Evolutionary conservation across 345 rosid species (phyloP).

Genomic region (Citropsis articulata): DNA sequence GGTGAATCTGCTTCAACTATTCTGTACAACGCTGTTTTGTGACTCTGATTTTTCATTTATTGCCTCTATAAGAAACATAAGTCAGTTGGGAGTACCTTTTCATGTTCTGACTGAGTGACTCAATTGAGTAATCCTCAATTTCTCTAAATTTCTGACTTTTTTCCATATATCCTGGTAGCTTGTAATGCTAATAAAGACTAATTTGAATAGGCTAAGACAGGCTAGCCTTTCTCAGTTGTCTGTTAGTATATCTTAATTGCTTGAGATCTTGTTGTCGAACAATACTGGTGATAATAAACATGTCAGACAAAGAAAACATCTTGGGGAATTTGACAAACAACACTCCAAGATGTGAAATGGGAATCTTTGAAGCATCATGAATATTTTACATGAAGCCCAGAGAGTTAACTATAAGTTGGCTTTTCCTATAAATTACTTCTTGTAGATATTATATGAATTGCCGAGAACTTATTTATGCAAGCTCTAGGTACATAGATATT

Average conservation of each 20-base stretch:
- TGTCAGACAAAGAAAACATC: not conserved
- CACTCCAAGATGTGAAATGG: not conserved
- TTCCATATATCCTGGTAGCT: not conserved
- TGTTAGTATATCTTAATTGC: not conserved
- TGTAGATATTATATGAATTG: too few relatives aligned
- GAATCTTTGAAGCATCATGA: not conserved
- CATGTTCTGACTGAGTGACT: constrained; percentile 3
- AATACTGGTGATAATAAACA: not conserved
- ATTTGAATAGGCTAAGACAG: too few relatives aligned
- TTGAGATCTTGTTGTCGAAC: not conserved
- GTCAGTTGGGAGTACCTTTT: too few relatives aligned
- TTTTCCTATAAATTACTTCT: too few relatives aligned
- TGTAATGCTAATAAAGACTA: not conserved
- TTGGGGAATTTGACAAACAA: not conserved
- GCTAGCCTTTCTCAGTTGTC: not conserved
- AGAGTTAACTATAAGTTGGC: too few relatives aligned
- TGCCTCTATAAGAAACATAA: not conserved
- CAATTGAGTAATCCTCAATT: not conserved
- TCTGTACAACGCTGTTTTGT: not conserved
- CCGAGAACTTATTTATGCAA: too few relatives aligned
- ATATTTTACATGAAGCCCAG: too few relatives aligned
- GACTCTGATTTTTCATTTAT: not conserved
- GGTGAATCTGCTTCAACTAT: not conserved
- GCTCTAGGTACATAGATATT: too few relatives aligned
- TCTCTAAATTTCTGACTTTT: not conserved